Evolutionary conservation across 1,284 basidiomycete genomes (phyloP), one percentile per base, ranked within the genome.

Genomic region (Apiotrichum gamsii): DNA sequence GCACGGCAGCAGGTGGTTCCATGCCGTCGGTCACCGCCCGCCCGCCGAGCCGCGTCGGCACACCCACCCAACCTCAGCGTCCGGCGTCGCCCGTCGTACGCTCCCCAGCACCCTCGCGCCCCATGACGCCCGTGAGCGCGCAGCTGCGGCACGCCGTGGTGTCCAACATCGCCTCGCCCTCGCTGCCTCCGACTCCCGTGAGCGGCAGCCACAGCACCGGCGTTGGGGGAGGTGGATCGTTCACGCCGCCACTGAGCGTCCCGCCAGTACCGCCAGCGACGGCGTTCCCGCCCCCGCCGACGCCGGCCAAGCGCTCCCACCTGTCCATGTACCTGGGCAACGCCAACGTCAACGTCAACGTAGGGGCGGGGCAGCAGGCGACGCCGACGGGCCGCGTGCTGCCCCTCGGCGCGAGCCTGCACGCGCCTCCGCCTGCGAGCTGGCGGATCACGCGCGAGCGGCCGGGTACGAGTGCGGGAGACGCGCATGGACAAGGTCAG

Each of bases 121-220:
- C 67, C 1, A 58, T 62, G 54, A 68, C 65, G 5, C 65, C 68
- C 4, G 52, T 70, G 6, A 55, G 56, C 2, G 43, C 48, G 9
- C 64, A 67, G 38, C 50, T 70, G 4, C 58, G 65, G 8, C 62
- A 64, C 47, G 68, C 68, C 3, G 48, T 56, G 1, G 42, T 48
- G 4, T 58, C 53, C 24, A 34, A 48, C 21, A 54, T 60, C 33
- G 42, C 47, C 6, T 47, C 51, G 4, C 30, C 49, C n/a, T 38
- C 39, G 20, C 53, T 47, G 23, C 34, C 43, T 4, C 42, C 51
- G 6, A 31, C 48, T 20, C 43, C 25, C 25, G 25, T 28, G 35
- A 19, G 8, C 45, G 8, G 35, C 31, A 1, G 31, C 31, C 15
- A 19, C 37, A 15, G 8, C 51, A 2, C 18, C 49, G n/a, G 30